These are phyloP conservation scores for Solanum chiquidenum DNA, from an alignment of 257 asterid genomes.

Conservation along the genomic window DNA sequence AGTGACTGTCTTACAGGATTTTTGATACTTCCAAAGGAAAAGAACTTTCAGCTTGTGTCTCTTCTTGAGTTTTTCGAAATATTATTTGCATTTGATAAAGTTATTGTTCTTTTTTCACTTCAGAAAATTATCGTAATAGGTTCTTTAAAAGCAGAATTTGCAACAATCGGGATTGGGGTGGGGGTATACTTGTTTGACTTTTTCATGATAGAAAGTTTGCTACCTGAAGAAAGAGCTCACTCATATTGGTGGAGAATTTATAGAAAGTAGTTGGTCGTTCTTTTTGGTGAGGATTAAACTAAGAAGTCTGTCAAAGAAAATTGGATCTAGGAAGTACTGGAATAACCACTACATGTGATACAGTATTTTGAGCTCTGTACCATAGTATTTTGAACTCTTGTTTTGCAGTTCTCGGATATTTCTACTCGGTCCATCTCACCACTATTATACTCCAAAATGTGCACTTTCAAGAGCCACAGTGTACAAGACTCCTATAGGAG, in stretches of 20 bases:
- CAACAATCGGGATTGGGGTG: not conserved
- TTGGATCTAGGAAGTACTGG: not conserved
- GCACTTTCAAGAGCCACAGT: slow-evolving; percentile 78
- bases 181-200: not conserved
- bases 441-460: slow-evolving; percentile 80
- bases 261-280: not conserved
- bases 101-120: not conserved
- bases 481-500: slow-evolving; percentile 92
- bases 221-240: not conserved
- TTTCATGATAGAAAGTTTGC: not conserved
- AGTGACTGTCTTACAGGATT: not conserved
- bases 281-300: not conserved
- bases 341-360: not conserved
- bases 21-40: not conserved
- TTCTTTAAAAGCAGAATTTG: not conserved
- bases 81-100: not conserved
- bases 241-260: not conserved
- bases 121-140: not conserved
- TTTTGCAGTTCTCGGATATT: slow-evolving; percentile 77
- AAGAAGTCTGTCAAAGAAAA: not conserved
- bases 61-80: not conserved
- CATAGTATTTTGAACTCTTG: not conserved
- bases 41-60: not conserved
- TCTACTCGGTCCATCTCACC: slow-evolving; percentile 98
- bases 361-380: not conserved